phyloP scores from a whole-genome alignment of 2,329 filamentous ascomycete genomes.

The Botrytis byssoidea region DNA sequence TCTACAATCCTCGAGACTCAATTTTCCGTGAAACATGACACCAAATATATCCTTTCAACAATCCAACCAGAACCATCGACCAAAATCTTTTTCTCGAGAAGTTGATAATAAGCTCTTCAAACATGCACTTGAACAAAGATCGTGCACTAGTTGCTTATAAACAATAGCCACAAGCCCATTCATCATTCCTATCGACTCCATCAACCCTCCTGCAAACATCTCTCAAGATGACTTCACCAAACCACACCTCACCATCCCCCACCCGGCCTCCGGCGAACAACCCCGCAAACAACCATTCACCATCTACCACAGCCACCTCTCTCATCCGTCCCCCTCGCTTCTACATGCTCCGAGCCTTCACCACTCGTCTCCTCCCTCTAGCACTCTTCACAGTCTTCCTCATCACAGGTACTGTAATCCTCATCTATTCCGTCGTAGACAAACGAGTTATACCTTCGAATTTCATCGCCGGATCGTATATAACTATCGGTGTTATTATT shows the following conservation, averaged over 20 bases:
- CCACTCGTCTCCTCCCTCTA: background rate
- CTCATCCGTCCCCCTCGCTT: background rate
- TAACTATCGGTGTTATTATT: background rate
- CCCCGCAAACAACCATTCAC: background rate
- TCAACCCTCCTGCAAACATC: background rate
- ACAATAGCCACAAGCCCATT: background rate
- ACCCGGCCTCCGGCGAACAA: background rate
- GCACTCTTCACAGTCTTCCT: background rate
- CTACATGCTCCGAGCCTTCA: background rate
- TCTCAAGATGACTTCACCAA: background rate
- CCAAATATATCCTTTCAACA: background rate
- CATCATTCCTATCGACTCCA: background rate
- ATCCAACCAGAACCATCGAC: background rate
- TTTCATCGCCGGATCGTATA: background rate
- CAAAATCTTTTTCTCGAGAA: background rate
- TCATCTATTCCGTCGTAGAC: background rate
- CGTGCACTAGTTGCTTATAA: background rate
- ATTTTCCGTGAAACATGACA: background rate
- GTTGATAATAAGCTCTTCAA: background rate
- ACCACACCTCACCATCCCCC: background rate
- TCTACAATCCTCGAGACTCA: background rate
- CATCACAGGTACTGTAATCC: background rate
- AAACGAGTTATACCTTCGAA: background rate
- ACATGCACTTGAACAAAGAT: no score
- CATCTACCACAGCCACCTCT: background rate